Evolutionary conservation across 2,329 filamentous ascomycete genomes (phyloP), one percentile per base, ranked within the genome.

Genomic region (Trichoderma gracile): DNA sequence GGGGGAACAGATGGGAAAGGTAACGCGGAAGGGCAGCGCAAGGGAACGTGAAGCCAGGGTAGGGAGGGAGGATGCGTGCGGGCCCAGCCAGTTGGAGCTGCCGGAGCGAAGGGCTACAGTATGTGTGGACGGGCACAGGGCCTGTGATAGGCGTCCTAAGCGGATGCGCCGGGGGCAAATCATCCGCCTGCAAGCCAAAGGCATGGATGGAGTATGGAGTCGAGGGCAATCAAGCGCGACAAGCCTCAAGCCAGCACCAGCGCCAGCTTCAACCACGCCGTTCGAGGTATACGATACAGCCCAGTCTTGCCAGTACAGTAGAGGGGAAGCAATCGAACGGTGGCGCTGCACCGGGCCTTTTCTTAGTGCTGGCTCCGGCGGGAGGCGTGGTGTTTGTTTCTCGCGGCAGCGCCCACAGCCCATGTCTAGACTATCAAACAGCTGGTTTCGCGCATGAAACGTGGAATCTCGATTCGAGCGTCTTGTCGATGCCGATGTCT

Each of bases 151-250:
- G 58, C 46, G 47, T 25, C n/a, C 14, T 45, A 45, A 33, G 47
- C 58, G 58, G 58, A 53, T 61, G 58, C 38, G 19, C 47, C 47
- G 58, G 58, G 58, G 58, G 58, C n/a, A 50, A 50, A 53, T 61
- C 47, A 61, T 53, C 58, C 49, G 49, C 58, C 58, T 61, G 49
- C 58, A 61, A 52, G 49, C 58, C 40, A 58, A 58, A 23, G 23
- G 2, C 55, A 38, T n/a, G n/a, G n/a, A n/a, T n/a, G n/a, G n/a
- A n/a, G n/a, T n/a, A n/a, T n/a, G n/a, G n/a, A n/a, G 27, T 30
- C 27, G 27, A 30, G 27, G 27, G 27, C 27, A 30, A 5, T 8
- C 27, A 30, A 30, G 6, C 27, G 27, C 27, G 27, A 30, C 27
- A 38, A 38, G 47, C 47, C 47, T 52, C 46, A 52, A 52, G 27